These are phyloP conservation scores for Kurtzmaniella natalensis DNA, from an alignment of 1,139 yeast genomes.

Conservation along the genomic window DNA sequence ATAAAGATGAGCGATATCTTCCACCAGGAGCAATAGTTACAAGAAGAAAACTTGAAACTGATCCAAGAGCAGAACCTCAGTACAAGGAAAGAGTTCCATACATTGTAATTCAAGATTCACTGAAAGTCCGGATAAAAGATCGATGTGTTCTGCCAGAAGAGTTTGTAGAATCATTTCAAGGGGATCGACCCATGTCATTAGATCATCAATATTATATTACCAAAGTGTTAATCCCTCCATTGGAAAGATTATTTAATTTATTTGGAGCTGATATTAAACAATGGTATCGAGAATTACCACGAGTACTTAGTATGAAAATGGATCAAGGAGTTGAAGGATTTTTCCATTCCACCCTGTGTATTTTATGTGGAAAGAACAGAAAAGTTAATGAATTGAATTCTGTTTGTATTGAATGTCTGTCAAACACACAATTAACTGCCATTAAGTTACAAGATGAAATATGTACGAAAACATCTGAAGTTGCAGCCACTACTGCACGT, in stretches of 20 bases:
- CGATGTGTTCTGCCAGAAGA: constrained; percentile 79
- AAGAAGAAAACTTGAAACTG: constrained; percentile 54
- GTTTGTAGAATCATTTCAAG: constrained; percentile 40
- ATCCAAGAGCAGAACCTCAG: constrained; percentile 77
- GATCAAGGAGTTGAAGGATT: constrained; percentile 13
- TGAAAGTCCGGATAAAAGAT: constrained; percentile 66
- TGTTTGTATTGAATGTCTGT: constrained; percentile 29
- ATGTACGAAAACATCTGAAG: neutral
- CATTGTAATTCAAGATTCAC: constrained; percentile 65
- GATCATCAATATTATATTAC: constrained; percentile 85
- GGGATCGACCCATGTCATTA: constrained; percentile 38
- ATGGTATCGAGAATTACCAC: constrained; percentile 81
- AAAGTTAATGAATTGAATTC: constrained; percentile 10
- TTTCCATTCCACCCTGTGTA: constrained; percentile 17
- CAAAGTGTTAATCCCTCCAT: constrained; percentile 81
- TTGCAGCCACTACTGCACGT: neutral
- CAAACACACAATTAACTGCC: constrained; percentile 17
- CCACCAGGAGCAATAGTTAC: constrained; percentile 94
- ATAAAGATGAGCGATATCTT: constrained; percentile 62
- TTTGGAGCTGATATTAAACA: constrained; percentile 73
- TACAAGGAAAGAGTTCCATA: constrained; percentile 87
- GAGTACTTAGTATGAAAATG: constrained; percentile 15
- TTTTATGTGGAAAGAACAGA: constrained; percentile 11
- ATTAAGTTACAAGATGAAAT: neutral
- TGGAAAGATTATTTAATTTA: constrained; percentile 76